These are phyloP conservation scores for Golubevia sp. DNA, from an alignment of 1,284 basidiomycete species.

Conservation along the genomic window DNA sequence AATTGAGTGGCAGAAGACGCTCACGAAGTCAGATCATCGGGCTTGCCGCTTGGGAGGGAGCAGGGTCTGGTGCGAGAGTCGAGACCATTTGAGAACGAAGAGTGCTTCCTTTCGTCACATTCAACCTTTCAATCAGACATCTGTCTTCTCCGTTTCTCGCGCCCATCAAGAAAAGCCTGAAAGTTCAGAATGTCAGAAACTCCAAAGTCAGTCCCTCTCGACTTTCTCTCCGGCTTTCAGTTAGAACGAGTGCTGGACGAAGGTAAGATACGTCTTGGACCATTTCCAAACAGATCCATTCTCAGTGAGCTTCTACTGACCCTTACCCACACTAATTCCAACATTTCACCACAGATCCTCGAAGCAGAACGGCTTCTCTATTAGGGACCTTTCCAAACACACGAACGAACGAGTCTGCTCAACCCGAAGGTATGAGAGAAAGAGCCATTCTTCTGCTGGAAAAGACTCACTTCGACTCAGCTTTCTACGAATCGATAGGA, in stretches of 20 bases:
- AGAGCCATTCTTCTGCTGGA: conserved; percentile 48
- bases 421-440: conserved; percentile 1
- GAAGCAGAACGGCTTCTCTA: conserved; percentile 23
- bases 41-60: too few relatives aligned
- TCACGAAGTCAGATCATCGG: too few relatives aligned
- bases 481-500: conserved; percentile 16
- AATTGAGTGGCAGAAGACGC: too few relatives aligned
- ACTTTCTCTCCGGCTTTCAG: conserved; percentile 29
- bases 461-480: conserved; percentile 42
- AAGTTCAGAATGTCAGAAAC: too few relatives aligned
- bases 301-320: not conserved
- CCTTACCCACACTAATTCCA: not conserved
- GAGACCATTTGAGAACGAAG: too few relatives aligned
- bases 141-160: too few relatives aligned
- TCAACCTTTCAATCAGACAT: too few relatives aligned
- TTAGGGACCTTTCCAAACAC: conserved; percentile 16
- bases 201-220: too few relatives aligned
- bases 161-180: too few relatives aligned
- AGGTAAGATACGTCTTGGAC: conserved; percentile 7
- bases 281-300: conserved; percentile 3
- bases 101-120: too few relatives aligned
- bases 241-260: conserved; percentile 30
- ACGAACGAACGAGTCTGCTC: not conserved
- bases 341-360: conserved; percentile 22
- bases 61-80: too few relatives aligned